Conservation (phyloP, 345 rosid genomes). For the Salix purpurea region DNA sequence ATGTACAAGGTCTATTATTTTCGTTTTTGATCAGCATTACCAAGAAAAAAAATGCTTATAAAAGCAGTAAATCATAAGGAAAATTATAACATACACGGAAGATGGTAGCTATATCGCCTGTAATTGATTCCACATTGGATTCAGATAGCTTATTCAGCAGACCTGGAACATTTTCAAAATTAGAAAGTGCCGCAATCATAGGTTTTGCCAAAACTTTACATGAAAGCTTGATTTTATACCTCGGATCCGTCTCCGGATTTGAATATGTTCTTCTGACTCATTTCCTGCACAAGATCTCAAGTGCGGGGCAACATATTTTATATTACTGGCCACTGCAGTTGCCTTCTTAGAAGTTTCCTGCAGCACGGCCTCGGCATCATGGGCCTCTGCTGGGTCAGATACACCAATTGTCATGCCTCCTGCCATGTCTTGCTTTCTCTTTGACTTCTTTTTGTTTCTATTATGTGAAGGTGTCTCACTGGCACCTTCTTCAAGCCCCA, state of each 20-base stretch:
- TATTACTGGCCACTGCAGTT: slow-evolving; percentile 23
- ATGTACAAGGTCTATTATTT: neutral
- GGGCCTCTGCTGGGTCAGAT: slow-evolving; percentile 3
- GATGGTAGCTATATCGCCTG: slow-evolving; percentile 66
- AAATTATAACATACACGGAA: slow-evolving; percentile 47
- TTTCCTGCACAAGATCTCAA: slow-evolving; percentile 49
- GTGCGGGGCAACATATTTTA: slow-evolving; percentile 71
- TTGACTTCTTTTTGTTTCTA: slow-evolving; percentile 25
- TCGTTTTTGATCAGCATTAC: neutral
- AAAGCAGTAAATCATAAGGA: neutral
- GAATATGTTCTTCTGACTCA: slow-evolving; percentile 64
- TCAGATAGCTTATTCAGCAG: slow-evolving; percentile 81
- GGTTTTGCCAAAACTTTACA: neutral
- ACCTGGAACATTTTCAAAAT: slow-evolving; percentile 44
- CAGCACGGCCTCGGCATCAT: slow-evolving; percentile 4
- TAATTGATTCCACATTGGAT: slow-evolving; percentile 79
- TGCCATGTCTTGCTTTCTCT: slow-evolving; percentile 25
- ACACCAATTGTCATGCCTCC: slow-evolving; percentile 15
- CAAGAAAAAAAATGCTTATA: neutral
- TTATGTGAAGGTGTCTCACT: neutral
- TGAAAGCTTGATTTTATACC: slow-evolving; percentile 43
- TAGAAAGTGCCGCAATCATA: slow-evolving; percentile 15
- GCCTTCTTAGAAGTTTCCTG: slow-evolving; percentile 5
- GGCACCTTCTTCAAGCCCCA: slow-evolving; percentile 12
- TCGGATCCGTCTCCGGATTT: slow-evolving; percentile 62